phyloP scores from a whole-genome alignment of 148 eudicot species.

The Rhododendron griersonianum region DNA sequence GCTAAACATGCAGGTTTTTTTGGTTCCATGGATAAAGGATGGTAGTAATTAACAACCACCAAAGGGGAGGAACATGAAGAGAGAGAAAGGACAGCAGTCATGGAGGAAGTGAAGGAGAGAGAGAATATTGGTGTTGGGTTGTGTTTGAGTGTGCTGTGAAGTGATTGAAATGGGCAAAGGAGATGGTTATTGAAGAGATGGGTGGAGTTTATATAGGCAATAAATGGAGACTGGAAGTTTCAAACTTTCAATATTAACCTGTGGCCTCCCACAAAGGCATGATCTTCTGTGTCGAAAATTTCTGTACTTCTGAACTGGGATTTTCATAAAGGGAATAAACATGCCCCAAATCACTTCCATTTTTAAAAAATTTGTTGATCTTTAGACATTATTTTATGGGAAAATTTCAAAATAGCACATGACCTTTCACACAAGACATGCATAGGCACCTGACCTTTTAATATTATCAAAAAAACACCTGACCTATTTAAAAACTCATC shows the following conservation, averaged over 20 bases:
- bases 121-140: neutral
- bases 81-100: slow-evolving; percentile 11
- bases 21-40: neutral
- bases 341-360: too few species aligned
- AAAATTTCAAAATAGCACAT: too few species aligned
- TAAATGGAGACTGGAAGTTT: neutral
- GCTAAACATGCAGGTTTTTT: neutral
- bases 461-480: too few species aligned
- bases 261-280: neutral
- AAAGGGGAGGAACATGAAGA: slow-evolving; percentile 6
- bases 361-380: too few species aligned
- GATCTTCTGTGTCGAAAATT: too few species aligned
- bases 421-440: too few species aligned
- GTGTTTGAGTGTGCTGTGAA: slow-evolving; percentile 12
- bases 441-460: too few species aligned
- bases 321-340: too few species aligned
- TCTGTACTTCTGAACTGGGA: rapidly evolving
- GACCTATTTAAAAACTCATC: too few species aligned
- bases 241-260: neutral
- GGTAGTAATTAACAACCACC: neutral
- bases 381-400: too few species aligned
- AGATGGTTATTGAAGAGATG: slow-evolving; percentile 28
- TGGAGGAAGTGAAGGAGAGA: neutral
- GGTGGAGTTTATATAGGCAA: slow-evolving; percentile 15
- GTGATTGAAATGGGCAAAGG: slow-evolving; percentile 26